These are phyloP conservation scores for Trichoderma cornu-damae DNA, from an alignment of 2,329 filamentous ascomycete species.

Conservation along the genomic window DNA sequence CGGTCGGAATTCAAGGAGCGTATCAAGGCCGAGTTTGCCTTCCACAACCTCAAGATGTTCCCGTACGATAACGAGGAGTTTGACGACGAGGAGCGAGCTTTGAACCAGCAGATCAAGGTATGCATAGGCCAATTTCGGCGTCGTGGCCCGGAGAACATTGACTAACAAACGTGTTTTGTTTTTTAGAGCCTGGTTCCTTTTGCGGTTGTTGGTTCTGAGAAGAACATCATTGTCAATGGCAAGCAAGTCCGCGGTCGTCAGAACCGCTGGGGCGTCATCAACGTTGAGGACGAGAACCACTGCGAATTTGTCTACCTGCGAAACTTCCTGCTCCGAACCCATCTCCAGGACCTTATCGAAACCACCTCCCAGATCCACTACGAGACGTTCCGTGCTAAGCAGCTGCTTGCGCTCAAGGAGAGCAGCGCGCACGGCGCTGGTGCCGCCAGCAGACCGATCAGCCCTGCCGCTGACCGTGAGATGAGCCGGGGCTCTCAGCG, in stretches of 20 bases:
- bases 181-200: conserved; percentile 85
- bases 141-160: not conserved
- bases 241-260: conserved; percentile 96
- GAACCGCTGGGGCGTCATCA: conserved; percentile 99
- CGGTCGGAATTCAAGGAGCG: conserved; percentile 94
- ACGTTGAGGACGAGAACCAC: conserved; percentile 98
- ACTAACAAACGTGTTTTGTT: conserved; percentile 24
- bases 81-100: conserved; percentile 87
- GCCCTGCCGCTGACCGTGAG: conserved; percentile 88
- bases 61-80: conserved; percentile 99
- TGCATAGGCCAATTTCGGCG: conserved; percentile 21
- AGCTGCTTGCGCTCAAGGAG: conserved; percentile 95
- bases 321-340: conserved; percentile 97
- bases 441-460: conserved; percentile 81
- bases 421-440: conserved; percentile 78
- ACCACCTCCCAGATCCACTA: conserved; percentile 99
- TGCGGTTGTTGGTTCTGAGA: conserved; percentile 95
- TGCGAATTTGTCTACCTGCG: conserved; percentile 99
- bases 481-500: conserved; percentile 95
- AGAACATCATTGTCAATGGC: conserved; percentile 94
- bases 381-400: conserved; percentile 99
- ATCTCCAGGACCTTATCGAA: conserved; percentile 97
- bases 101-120: conserved; percentile 97
- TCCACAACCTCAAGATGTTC: conserved; percentile 99
- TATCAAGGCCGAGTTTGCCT: conserved; percentile 99